Base-by-base conservation (phyloP, 1,284 basidiomycete genomes). In the Ceratobasidium sp. region DNA sequence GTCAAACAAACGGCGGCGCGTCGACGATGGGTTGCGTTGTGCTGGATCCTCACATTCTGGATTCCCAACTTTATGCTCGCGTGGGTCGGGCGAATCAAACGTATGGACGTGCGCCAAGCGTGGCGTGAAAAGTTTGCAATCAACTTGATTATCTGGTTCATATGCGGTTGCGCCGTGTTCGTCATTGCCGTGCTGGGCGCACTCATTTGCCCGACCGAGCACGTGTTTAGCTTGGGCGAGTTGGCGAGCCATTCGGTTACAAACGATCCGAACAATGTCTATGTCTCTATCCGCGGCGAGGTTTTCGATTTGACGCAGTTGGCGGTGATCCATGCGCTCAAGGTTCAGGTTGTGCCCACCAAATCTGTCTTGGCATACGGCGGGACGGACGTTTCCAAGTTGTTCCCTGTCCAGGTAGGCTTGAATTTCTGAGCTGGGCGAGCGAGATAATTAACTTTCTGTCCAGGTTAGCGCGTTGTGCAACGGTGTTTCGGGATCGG, bases 41-140 rank as follows among this genome's bases (percentile, higher is more conserved):
- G 93, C 78, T 95, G 95, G 92, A 83, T 94, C n/a, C 86, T 98
- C 70, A 99, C 96, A 0, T 99, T 90, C 86, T 99, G 94, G 93
- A 84, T 96, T 7, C 97, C 97, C 0, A 91, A 89, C 29, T 89
- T 89, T 15, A 83, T 92, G 69, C 86, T 99, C 61, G 86, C 85
- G 19, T 91, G 89, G 83, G 81, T 95, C 75, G 95, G 95, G 0
- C 89, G 95, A 29, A 96, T 99, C 94, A 98, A 98, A 86, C 92
- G 97, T 13, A 85, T 93, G 78, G 98, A 99, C 81, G 89, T 99
- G 54, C 91, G 94, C 57, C 96, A 99, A 85, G 97, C 97, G 0
- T 99, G 97, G 97, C 87, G 97, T 80, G 97, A 99, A 85, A 99
- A 99, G 86, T 88, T 99, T 0, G 95, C 97, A 2, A 90, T 99